Base-by-base conservation (phyloP, 805 yeast genomes). In the Blastobotrys mokoenaii region DNA sequence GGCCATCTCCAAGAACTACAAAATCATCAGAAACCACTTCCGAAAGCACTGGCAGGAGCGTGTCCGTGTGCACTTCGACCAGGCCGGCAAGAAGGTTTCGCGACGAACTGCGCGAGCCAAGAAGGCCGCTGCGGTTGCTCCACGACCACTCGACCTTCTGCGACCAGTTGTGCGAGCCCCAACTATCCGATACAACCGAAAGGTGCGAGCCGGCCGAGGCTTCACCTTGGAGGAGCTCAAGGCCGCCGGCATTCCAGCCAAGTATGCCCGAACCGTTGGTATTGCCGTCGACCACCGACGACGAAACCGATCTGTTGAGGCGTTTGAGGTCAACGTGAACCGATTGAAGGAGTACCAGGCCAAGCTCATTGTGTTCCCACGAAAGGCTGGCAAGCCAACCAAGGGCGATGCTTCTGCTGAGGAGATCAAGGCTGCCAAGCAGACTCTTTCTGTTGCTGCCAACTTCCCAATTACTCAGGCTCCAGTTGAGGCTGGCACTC, bases 11-110 rank as follows among this genome's bases (percentile, higher is more conserved):
- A 90, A 93, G 89, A 90, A 90, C 80, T 82, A 88, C 79, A 96
- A 97, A 80, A 79, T 90, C 79, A 84, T 86, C 82, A 87, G 86
- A 84, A 90, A 90, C 84, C 98, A 93, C 81, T 90, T 90, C 95
- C 84, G 97, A 82, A 90, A 90, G 86, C 90, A 90, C 95, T 93
- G 98, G 98, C 97, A 93, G 79, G 95, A 87, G 76, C 86, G 97
- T 71, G 99, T 93, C 81, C 86, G 80, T 73, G 96, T 87, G 67
- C 98, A 94, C 88, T 84, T 93, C 71, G 97, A 93, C 90, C 98
- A 93, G 81, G 96, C 98, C 69, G 98, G 98, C 73, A 88, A 90
- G 83, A 93, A 93, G 83, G 88, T 76, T 68, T 82, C 95, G 59
- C 88, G 98, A 83, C 84, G 98, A 79, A 77, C 76, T 61, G 84